Evolutionary conservation across 768 basidiomycete genomes (phyloP).

Genomic region (Naganishia friedmannii): DNA sequence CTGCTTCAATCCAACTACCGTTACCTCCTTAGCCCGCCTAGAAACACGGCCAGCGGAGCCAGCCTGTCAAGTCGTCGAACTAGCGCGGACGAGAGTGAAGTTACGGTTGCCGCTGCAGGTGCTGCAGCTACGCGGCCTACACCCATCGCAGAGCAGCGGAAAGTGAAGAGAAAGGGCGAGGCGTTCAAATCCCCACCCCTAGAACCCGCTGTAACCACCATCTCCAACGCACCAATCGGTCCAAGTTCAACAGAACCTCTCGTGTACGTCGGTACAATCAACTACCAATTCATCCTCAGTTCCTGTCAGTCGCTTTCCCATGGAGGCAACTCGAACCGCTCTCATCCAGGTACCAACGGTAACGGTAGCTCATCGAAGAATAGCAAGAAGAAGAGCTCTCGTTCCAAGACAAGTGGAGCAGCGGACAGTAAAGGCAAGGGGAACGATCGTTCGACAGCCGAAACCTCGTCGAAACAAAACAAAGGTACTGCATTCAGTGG

Average conservation of each 20-base stretch:
- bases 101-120: background rate
- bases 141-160: background rate
- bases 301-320: conserved; percentile 14
- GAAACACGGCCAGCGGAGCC: background rate
- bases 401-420: background rate
- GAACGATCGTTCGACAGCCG: background rate
- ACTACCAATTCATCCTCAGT: conserved; percentile 20
- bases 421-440: conserved; percentile 12
- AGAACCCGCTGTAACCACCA: background rate
- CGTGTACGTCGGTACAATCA: conserved; percentile 8
- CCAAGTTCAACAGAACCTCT: background rate
- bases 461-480: conserved; percentile 2
- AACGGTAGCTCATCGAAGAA: background rate
- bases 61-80: background rate
- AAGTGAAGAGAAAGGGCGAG: conserved; percentile 14
- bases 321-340: background rate
- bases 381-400: conserved; percentile 3
- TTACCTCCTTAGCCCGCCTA: conserved; percentile 4
- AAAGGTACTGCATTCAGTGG: background rate
- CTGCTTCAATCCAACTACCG: conserved; percentile 7
- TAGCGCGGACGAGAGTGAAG: background rate
- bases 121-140: too few relatives aligned
- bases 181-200: conserved; percentile 13
- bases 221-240: background rate
- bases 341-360: background rate